Evolutionary conservation across 805 yeast genomes (phyloP).

Genomic region (Sugiyamaella qingdaonensis): DNA sequence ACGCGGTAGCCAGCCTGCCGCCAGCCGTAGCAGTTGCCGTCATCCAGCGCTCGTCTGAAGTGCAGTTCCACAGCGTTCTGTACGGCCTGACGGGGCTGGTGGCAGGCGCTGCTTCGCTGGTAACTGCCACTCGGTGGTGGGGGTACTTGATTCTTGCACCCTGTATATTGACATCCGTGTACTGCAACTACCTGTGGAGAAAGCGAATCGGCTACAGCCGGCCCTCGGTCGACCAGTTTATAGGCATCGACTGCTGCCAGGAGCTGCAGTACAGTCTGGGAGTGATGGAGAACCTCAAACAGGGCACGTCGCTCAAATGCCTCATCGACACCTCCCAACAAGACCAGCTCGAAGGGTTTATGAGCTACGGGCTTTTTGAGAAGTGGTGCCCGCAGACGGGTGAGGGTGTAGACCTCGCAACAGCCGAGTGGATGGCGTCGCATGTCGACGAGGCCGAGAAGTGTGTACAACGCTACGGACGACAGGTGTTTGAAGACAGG

Average conservation of each 20-base stretch:
- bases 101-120: background rate
- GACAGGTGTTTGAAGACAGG: background rate
- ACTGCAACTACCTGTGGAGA: slow-evolving; percentile 1
- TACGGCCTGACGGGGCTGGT: slow-evolving; percentile 3
- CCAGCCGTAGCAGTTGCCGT: background rate
- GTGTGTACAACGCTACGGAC: background rate
- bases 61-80: background rate
- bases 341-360: background rate
- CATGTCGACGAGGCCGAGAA: background rate
- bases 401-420: background rate
- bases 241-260: background rate
- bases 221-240: background rate
- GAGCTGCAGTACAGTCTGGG: background rate
- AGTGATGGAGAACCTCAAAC: background rate
- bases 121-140: slow-evolving; percentile 5
- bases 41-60: background rate
- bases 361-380: background rate
- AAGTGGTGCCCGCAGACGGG: background rate
- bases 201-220: slow-evolving; percentile 1
- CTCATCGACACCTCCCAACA: background rate
- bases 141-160: background rate
- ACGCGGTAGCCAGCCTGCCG: background rate
- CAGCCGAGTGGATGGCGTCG: background rate
- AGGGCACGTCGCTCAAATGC: background rate
- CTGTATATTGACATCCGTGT: background rate